These are phyloP conservation scores for Sclerospora graminicola DNA, from an alignment of 352 stramenopile genomes.

Conservation along the genomic window DNA sequence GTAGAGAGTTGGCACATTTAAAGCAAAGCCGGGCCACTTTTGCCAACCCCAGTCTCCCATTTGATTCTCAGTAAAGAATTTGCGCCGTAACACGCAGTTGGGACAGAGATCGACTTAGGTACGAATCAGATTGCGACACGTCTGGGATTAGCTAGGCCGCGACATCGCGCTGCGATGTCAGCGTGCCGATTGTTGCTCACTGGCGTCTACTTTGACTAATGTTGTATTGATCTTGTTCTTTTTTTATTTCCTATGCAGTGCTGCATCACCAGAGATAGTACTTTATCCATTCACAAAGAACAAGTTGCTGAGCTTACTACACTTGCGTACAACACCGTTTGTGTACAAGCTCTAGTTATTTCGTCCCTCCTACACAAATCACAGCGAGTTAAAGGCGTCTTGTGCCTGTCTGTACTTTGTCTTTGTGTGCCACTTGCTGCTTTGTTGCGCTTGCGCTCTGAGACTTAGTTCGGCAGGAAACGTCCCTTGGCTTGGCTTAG, in stretches of 20 bases:
- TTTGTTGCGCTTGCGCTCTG: slow-evolving; percentile 22
- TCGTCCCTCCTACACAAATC: slow-evolving; percentile 9
- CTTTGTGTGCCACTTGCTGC: slow-evolving; percentile 17
- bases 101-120: slow-evolving; percentile 8
- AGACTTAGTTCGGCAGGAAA: slow-evolving; percentile 13
- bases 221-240: slow-evolving; percentile 3
- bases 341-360: slow-evolving; percentile 24
- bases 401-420: slow-evolving; percentile 11
- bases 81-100: slow-evolving; percentile 10
- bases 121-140: not conserved
- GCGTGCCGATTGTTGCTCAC: too few relatives aligned
- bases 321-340: slow-evolving; percentile 11
- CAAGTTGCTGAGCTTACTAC: slow-evolving; percentile 23
- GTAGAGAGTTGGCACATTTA: slow-evolving; percentile 8
- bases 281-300: slow-evolving; percentile 17
- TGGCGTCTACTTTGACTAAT: slow-evolving; percentile 2
- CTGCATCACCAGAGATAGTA: slow-evolving; percentile 6
- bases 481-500: slow-evolving; percentile 9
- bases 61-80: slow-evolving; percentile 26
- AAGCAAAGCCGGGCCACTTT: slow-evolving; percentile 7
- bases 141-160: not conserved
- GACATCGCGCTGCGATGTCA: too few relatives aligned
- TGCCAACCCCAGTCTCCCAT: slow-evolving; percentile 1
- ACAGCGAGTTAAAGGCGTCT: slow-evolving; percentile 3
- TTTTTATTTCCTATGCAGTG: not conserved